phyloP scores from a whole-genome alignment of 2,329 filamentous ascomycete genomes.

The Microsporum canis region DNA sequence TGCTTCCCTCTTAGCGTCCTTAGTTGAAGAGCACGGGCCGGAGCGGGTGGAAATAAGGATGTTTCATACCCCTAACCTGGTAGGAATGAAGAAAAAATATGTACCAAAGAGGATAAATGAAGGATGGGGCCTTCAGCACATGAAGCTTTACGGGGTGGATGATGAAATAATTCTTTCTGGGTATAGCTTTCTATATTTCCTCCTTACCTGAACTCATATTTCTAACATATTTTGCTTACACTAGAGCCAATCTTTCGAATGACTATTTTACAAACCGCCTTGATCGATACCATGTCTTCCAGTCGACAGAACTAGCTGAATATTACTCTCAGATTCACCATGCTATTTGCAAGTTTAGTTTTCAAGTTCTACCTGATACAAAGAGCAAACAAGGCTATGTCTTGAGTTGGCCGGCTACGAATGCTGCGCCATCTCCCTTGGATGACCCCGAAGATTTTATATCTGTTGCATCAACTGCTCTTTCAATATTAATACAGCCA shows the following conservation, averaged over 20 bases:
- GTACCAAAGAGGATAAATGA: conserved; percentile 90
- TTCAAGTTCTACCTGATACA: conserved; percentile 54
- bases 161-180: conserved; percentile 92
- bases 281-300: conserved; percentile 87
- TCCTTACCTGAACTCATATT: neutral
- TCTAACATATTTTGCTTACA: conserved; percentile 7
- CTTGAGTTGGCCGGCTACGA: conserved; percentile 63
- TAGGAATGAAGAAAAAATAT: conserved; percentile 68
- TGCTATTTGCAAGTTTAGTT: conserved; percentile 69
- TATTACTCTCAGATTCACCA: conserved; percentile 72
- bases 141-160: conserved; percentile 95
- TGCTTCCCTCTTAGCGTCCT: conserved; percentile 72
- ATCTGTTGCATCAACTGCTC: conserved; percentile 51
- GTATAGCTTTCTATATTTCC: conserved; percentile 34
- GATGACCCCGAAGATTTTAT: conserved; percentile 59
- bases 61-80: conserved; percentile 96
- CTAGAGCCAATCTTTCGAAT: conserved; percentile 69
- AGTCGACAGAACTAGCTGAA: conserved; percentile 63
- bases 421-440: conserved; percentile 64
- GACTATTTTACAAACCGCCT: conserved; percentile 97
- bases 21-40: conserved; percentile 73
- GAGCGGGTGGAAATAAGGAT: conserved; percentile 85
- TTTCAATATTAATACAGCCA: conserved; percentile 56
- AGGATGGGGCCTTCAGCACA: conserved; percentile 95
- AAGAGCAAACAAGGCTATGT: conserved; percentile 38